Evolutionary conservation across 2,329 filamentous ascomycete genomes (phyloP), one percentile per base, ranked within the genome.

Genomic region (Ophiostoma piceae): DNA sequence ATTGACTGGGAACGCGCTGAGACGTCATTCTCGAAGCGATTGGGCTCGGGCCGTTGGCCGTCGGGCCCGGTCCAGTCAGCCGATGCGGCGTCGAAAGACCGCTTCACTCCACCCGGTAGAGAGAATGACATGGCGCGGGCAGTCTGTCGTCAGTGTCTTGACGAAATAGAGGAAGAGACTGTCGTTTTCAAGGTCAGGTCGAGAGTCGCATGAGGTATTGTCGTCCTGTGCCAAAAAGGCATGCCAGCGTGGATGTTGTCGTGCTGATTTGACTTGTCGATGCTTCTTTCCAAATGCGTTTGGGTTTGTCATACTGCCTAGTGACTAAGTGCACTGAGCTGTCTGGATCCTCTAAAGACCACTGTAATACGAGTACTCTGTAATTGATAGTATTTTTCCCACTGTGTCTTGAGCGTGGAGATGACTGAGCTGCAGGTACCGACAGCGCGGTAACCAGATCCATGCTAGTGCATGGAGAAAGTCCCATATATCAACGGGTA

Each of bases 71-170:
- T 62, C 69, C 69, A 70, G 43, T 67, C 69, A 9, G 62, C 62
- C 43, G 69, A 68, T 62, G 67, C 62, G 0, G 47, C 54, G 37
- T 67, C 43, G 26, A 70, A 70, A 16, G 69, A 37, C 16, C 69
- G 69, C 51, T 70, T 70, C 4, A 70, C 22, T 47, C 69, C 67
- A 14, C 35, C 16, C 1, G 67, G 60, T 1, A 60, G 39, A 11
- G 69, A 66, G 14, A 64, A 32, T 22, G 69, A 60, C 67, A 66
- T 68, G 57, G 19, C 14, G 39, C 32, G 14, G 29, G 62, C 16
- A 39, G 35, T 16, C 35, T 32, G 29, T 37, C 9, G 32, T 39
- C 3, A 35, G 8, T 16, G n/a, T 8, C 12, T 11, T 26, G n/a
- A 22, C 0, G 16, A 26, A 14, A 47, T 8, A 16, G 43, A 8